These are phyloP conservation scores for Pseudomonodictys pantanalensis DNA, from an alignment of 495 filamentous ascomycete species.

Conservation along the genomic window DNA sequence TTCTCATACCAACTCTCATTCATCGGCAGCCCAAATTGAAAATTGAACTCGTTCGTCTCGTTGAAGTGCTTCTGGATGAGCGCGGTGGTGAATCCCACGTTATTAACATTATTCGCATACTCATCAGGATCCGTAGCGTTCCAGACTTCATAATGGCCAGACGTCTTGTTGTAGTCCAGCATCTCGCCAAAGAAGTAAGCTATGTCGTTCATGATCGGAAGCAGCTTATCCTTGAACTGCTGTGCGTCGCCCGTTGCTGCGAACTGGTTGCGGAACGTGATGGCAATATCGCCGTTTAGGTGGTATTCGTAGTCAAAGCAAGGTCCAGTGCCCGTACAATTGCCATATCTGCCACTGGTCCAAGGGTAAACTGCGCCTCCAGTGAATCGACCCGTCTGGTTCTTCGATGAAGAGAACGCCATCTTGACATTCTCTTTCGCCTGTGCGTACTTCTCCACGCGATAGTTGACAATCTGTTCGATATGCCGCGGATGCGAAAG, in stretches of 20 bases:
- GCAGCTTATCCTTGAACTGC: constrained; percentile 51
- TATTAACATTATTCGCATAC: constrained; percentile 69
- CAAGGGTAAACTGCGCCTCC: constrained; percentile 59
- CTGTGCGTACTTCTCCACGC: constrained; percentile 51
- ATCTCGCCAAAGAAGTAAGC: constrained; percentile 57
- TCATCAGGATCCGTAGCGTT: constrained; percentile 84
- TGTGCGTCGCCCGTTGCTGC: constrained; percentile 58
- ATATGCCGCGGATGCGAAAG: constrained; percentile 57
- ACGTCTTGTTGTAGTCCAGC: constrained; percentile 52
- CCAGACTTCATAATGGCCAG: constrained; percentile 46
- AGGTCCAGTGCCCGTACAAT: constrained; percentile 64
- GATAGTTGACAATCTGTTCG: constrained; percentile 58
- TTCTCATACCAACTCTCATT: constrained; percentile 44
- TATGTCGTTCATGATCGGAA: constrained; percentile 59
- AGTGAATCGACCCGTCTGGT: constrained; percentile 48
- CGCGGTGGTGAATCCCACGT: constrained; percentile 71
- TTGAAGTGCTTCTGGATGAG: constrained; percentile 58
- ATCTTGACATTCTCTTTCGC: constrained; percentile 45
- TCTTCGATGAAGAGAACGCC: constrained; percentile 43
- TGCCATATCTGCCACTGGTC: constrained; percentile 63
- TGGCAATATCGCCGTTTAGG: constrained; percentile 70
- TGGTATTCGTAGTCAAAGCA: constrained; percentile 68
- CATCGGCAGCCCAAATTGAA: constrained; percentile 52
- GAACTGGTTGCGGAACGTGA: constrained; percentile 59
- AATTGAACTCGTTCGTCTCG: constrained; percentile 56